Evolutionary conservation across 306 rosid genomes (phyloP).

Genomic region (Trifolium subterraneum): DNA sequence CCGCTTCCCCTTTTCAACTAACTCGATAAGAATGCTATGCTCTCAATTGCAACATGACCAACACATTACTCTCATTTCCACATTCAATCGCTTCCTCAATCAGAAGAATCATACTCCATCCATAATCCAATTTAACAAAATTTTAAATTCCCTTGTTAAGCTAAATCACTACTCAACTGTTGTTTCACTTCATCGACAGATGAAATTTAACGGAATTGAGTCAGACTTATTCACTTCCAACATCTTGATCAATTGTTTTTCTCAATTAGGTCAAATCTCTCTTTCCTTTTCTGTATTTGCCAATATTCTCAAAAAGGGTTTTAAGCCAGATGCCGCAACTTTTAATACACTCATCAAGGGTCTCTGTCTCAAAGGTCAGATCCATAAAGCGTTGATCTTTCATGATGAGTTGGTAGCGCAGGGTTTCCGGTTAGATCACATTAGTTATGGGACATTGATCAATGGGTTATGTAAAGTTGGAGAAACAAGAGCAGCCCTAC

Average conservation of each 20-base stretch:
- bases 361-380: background rate
- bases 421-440: background rate
- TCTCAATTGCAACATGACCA: too few relatives aligned
- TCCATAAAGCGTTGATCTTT: background rate
- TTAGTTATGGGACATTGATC: slow-evolving; percentile 1
- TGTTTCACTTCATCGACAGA: background rate
- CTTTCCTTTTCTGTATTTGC: background rate
- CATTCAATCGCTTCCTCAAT: background rate
- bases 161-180: background rate
- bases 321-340: background rate
- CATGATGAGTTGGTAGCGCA: background rate
- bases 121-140: background rate
- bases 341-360: background rate
- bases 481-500: background rate
- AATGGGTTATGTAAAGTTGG: background rate
- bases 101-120: background rate
- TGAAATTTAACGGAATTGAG: background rate
- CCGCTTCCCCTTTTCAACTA: too few relatives aligned
- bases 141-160: background rate
- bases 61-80: background rate
- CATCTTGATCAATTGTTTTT: background rate
- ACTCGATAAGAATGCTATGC: too few relatives aligned
- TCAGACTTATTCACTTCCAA: background rate
- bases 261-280: background rate
- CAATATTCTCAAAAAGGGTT: background rate